Base-by-base conservation (phyloP, 495 filamentous ascomycete genomes). In the Aspergillus asperescens region DNA sequence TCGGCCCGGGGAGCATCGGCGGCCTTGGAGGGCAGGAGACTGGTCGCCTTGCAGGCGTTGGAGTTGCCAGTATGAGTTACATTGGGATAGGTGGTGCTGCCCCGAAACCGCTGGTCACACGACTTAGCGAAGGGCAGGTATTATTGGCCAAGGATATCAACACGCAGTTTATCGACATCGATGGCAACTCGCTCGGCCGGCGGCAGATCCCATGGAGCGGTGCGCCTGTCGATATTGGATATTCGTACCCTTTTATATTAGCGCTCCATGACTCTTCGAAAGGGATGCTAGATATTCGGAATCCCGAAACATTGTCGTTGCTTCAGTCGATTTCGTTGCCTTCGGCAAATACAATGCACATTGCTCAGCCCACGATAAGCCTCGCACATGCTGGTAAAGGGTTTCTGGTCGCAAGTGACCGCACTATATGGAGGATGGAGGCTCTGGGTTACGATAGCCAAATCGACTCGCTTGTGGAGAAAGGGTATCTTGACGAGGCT, bases 121-220 rank as follows among this genome's bases (percentile, higher is more conserved):
- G 83, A 50, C 73, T 99, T 7, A 79, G 79, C 4, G 88, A 92
- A 48, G 90, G 88, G 0, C 81, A 96, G 61, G 79, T 96, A 57
- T 67, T 98, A 59, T 74, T 99, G 12, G 88, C 93, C 8, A 96
- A 95, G 65, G 93, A 99, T 60, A 89, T 96, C 61, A 95, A 96
- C 62, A 94, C 90, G 1, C 74, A 95, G 35, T 99, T 97, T 59
- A 87, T 95, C 52, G 83, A 95, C 50, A 78, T 81, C 20, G 78
- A 90, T 7, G 94, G 90, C 1, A 90, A 88, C 51, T 77, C 90
- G 1, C 63, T 95, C 2, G 87, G 92, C 16, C 86, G 89, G 61
- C 78, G 88, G 35, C 92, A 96, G 68, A 82, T 97, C 23, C 90
- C 89, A 8, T 99, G 93, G 93, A 80, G 84, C 24, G 76, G 82